Percentiles rank a stretch among this genome's conserved stretches.
phyloP scores from a whole-genome alignment of 129 eudicot genomes.

The Tanacetum coccineum region DNA sequence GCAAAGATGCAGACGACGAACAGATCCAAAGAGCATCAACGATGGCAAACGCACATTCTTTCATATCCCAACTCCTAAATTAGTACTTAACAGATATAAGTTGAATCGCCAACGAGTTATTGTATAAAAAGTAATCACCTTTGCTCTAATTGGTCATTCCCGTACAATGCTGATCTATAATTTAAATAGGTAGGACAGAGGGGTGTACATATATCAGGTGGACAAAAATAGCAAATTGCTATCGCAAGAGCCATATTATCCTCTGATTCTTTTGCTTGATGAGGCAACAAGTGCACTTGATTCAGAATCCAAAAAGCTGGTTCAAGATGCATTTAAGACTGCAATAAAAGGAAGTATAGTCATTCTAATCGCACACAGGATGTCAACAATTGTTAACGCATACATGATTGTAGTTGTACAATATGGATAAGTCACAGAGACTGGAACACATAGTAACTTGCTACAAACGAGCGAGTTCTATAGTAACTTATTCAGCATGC shows the following conservation, averaged over 20 bases:
- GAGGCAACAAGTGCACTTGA: constrained; percentile 91
- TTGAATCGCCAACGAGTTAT: no score
- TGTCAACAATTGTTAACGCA: constrained; percentile 79
- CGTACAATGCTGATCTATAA: no score
- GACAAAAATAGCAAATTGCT: constrained; percentile 80
- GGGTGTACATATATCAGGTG: constrained; percentile 77
- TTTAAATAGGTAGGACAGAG: constrained; percentile 56
- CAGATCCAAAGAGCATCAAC: constrained; percentile 57
- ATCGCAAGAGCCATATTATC: constrained; percentile 77
- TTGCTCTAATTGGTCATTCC: no score
- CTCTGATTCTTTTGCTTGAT: constrained; percentile 78
- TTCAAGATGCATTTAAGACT: constrained; percentile 76
- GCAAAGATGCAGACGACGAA: constrained; percentile 49
- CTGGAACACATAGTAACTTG: constrained; percentile 58
- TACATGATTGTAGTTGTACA: constrained; percentile 73
- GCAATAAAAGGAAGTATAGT: constrained; percentile 86
- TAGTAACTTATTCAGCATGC: constrained; percentile 59
- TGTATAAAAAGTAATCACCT: no score
- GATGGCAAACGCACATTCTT: constrained; percentile 73
- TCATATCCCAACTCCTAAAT: constrained; percentile 78
- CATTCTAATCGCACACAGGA: constrained; percentile 71
- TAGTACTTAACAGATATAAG: constrained; percentile 72
- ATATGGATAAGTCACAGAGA: constrained; percentile 58
- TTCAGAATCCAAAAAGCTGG: constrained; percentile 74
- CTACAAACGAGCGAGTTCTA: constrained; percentile 52